These are phyloP conservation scores for Tremella yokohamensis DNA, from an alignment of 768 basidiomycete species.

Conservation along the genomic window DNA sequence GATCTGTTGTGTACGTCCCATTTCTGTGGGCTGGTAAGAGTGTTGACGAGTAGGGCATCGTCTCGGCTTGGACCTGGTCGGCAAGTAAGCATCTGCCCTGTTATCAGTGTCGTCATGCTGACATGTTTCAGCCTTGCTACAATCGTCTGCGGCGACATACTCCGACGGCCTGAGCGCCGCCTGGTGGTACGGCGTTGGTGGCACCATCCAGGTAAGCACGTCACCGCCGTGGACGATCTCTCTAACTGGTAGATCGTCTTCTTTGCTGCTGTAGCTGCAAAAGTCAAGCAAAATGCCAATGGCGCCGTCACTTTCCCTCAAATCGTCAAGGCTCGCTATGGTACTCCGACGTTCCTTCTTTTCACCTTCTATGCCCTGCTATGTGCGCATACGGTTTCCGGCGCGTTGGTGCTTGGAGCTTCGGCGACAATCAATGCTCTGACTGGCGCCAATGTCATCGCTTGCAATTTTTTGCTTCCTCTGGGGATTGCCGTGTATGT, in stretches of 20 bases:
- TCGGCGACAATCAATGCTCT: slow-evolving; percentile 56
- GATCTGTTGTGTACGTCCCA: slow-evolving; percentile 18
- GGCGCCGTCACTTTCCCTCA: slow-evolving; percentile 62
- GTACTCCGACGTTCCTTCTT: slow-evolving; percentile 51
- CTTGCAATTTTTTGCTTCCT: slow-evolving; percentile 56
- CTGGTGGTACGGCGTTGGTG: slow-evolving; percentile 32
- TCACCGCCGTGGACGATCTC: too few species aligned
- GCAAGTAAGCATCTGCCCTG: slow-evolving; percentile 5
- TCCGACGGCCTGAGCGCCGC: slow-evolving; percentile 19
- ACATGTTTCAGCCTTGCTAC: slow-evolving; percentile 9
- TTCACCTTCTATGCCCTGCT: slow-evolving; percentile 54
- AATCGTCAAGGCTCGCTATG: slow-evolving; percentile 52
- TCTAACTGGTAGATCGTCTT: slow-evolving; percentile 57
- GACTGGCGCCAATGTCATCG: slow-evolving; percentile 55
- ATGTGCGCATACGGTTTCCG: slow-evolving; percentile 58
- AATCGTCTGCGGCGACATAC: slow-evolving; percentile 18
- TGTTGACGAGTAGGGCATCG: slow-evolving; percentile 1
- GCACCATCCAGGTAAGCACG: slow-evolving; percentile 56
- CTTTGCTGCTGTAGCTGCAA: slow-evolving; percentile 56
- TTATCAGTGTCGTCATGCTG: too few species aligned
- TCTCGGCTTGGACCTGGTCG: slow-evolving; percentile 29
- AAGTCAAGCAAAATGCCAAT: slow-evolving; percentile 62
- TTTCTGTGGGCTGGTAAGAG: not conserved
- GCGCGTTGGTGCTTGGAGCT: slow-evolving; percentile 57
- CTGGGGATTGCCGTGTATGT: slow-evolving; percentile 55